These are phyloP conservation scores for Trapa incisa DNA, from an alignment of 345 rosid species.

Conservation along the genomic window DNA sequence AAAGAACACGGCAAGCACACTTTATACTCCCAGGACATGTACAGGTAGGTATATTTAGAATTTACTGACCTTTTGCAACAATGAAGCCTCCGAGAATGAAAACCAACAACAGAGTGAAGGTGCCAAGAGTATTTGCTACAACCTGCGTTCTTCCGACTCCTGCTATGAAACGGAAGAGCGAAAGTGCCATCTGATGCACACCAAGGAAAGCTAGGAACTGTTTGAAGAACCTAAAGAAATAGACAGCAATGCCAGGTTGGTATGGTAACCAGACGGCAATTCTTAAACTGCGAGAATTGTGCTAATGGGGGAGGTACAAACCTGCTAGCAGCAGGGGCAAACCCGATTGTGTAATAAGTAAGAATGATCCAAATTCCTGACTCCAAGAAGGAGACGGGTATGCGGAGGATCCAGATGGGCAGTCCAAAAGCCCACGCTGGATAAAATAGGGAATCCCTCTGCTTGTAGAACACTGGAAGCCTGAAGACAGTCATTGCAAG, in stretches of 20 bases:
- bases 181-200: conserved; percentile 39
- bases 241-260: neutral
- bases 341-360: conserved; percentile 47
- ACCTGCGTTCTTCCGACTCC: conserved; percentile 37
- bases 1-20: conserved; percentile 9
- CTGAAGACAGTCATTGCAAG: conserved; percentile 55
- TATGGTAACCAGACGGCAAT: neutral
- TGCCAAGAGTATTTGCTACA: conserved; percentile 35
- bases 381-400: conserved; percentile 47
- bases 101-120: conserved; percentile 30
- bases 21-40: neutral
- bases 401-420: conserved; percentile 42
- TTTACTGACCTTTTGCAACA: conserved; percentile 15
- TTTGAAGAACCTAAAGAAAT: conserved; percentile 28
- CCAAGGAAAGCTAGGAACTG: conserved; percentile 33
- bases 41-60: neutral
- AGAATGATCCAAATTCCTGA: conserved; percentile 33
- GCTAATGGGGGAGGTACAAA: conserved; percentile 8
- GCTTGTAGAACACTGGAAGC: conserved; percentile 74
- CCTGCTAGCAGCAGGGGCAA: conserved; percentile 36
- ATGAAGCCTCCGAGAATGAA: conserved; percentile 33
- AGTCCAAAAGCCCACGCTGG: conserved; percentile 58
- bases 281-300: neutral
- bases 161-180: conserved; percentile 40
- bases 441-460: conserved; percentile 45